A percentile compares a stretch with the other conserved stretches of the same genome.
phyloP scores from a whole-genome alignment of 2,329 filamentous ascomycete genomes.

The Byssochlamys sp. region DNA sequence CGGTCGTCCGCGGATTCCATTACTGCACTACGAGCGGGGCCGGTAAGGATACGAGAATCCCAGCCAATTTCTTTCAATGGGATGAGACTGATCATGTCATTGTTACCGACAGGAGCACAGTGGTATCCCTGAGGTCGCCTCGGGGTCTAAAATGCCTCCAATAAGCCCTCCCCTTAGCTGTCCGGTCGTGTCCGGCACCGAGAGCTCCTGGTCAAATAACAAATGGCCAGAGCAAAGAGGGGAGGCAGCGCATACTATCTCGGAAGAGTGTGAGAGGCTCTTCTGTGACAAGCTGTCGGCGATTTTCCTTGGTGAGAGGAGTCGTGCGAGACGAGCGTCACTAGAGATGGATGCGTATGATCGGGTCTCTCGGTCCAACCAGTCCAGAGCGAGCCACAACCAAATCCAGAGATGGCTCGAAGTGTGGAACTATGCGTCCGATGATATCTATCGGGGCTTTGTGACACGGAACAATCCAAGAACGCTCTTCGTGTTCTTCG shows the following conservation, averaged over 20 bases:
- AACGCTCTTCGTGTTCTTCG: conserved; percentile 81
- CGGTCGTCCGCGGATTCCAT: conserved; percentile 72
- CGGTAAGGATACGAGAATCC: conserved; percentile 43
- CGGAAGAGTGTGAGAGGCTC: conserved; percentile 99
- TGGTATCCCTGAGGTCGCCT: conserved; percentile 92
- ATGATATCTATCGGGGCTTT: conserved; percentile 77
- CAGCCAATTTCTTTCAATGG: background rate
- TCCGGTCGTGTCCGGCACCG: conserved; percentile 54
- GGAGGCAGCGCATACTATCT: conserved; percentile 93
- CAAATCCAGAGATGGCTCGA: conserved; percentile 28
- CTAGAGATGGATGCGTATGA: conserved; percentile 67
- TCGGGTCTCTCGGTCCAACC: conserved; percentile 21
- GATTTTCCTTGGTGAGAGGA: conserved; percentile 94
- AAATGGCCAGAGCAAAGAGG: conserved; percentile 46
- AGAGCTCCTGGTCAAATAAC: conserved; percentile 39
- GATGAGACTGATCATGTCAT: background rate
- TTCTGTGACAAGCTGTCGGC: conserved; percentile 91
- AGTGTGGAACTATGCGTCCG: conserved; percentile 65
- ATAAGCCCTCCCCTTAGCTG: conserved; percentile 83
- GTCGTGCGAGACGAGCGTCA: conserved; percentile 65
- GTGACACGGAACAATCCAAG: conserved; percentile 62
- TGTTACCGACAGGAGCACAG: conserved; percentile 55
- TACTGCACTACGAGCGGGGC: conserved; percentile 88
- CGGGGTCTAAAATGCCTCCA: conserved; percentile 74
- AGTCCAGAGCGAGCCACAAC: conserved; percentile 13